Evolutionary conservation across 371 early-diverging fungal species (phyloP).

Genomic region (Chytridium lagenaria): DNA sequence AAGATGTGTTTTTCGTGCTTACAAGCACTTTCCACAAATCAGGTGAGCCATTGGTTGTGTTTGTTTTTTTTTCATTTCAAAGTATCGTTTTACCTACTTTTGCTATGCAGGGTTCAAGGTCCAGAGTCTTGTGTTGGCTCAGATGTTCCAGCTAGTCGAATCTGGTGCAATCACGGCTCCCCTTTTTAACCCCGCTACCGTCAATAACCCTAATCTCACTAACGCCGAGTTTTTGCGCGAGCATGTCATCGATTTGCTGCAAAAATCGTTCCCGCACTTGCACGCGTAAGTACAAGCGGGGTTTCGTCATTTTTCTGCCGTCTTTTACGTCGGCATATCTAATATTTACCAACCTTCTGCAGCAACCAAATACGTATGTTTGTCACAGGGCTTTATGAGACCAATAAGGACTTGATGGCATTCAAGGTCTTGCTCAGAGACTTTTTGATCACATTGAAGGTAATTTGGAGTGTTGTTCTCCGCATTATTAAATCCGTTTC

Average conservation of each 20-base stretch:
- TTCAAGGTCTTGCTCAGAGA: slow-evolving; percentile 95
- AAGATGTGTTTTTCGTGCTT: slow-evolving; percentile 95
- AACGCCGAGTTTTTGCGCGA: slow-evolving; percentile 81
- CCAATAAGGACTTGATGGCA: slow-evolving; percentile 72
- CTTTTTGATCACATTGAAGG: slow-evolving; percentile 94
- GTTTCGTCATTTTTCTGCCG: not conserved
- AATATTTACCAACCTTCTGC: slow-evolving; percentile 12
- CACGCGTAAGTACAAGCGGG: slow-evolving; percentile 65
- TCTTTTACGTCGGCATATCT: slow-evolving; percentile 12
- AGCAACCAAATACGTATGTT: slow-evolving; percentile 87
- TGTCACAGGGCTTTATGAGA: slow-evolving; percentile 85
- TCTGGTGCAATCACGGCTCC: slow-evolving; percentile 81
- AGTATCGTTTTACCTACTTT: slow-evolving; percentile 14
- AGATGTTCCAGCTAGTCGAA: slow-evolving; percentile 86
- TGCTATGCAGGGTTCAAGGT: slow-evolving; percentile 79
- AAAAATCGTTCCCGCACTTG: slow-evolving; percentile 92
- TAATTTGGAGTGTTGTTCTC: slow-evolving; percentile 36
- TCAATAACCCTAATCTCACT: slow-evolving; percentile 72
- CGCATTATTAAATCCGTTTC: not conserved
- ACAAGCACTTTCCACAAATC: slow-evolving; percentile 97
- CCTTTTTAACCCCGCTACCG: slow-evolving; percentile 73
- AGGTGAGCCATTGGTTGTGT: no score
- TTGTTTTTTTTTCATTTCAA: not conserved
- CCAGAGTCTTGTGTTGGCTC: slow-evolving; percentile 87
- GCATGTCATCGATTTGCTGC: slow-evolving; percentile 80